Conservation (phyloP, 73 alveolate genomes). For the Paramecium primaurelia region DNA sequence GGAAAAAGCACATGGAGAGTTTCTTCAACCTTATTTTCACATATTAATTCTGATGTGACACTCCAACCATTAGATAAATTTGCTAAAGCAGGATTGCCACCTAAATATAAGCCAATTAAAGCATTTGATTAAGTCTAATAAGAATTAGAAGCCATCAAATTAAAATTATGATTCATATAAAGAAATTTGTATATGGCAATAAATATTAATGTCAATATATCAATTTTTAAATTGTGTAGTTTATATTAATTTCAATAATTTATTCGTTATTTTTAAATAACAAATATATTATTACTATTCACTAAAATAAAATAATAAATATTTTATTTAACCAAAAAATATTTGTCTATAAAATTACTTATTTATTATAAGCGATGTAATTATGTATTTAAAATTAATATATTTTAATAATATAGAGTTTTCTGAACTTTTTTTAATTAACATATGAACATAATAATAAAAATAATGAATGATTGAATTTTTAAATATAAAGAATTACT, state of each 20-base stretch:
- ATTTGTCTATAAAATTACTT: neutral
- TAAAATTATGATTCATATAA: neutral
- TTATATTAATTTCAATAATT: no score
- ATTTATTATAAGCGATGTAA: no score
- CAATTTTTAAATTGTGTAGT: no score
- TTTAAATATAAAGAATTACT: no score
- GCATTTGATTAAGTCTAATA: neutral
- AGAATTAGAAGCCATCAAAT: slow-evolving; percentile 25
- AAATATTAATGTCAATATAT: neutral
- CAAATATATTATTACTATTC: no score
- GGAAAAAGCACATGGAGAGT: slow-evolving; percentile 83
- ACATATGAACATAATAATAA: no score
- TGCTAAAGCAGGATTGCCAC: slow-evolving; percentile 48
- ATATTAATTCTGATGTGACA: slow-evolving; percentile 75
- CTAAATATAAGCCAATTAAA: slow-evolving; percentile 13
- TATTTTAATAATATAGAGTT: no score
- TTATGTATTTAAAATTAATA: no score
- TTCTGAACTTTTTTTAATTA: no score
- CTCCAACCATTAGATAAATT: slow-evolving; percentile 77
- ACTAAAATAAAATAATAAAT: neutral
- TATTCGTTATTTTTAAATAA: no score
- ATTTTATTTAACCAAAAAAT: neutral
- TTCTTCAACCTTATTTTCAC: slow-evolving; percentile 84
- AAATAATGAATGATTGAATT: no score
- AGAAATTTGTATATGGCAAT: neutral